Conservation (phyloP, 768 basidiomycete genomes). For the Mycena filopes region DNA sequence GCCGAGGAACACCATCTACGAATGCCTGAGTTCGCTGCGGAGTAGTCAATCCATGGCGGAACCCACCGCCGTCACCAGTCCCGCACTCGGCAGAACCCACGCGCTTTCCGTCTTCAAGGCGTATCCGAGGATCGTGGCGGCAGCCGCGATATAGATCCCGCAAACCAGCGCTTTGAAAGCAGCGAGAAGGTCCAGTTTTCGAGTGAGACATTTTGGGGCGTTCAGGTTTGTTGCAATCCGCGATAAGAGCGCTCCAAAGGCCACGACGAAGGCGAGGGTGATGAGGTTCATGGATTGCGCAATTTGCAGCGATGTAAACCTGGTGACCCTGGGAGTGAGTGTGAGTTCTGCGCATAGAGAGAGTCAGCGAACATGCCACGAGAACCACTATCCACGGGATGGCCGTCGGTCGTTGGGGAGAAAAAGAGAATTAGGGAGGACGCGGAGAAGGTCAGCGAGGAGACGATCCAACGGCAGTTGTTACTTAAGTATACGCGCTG, state of each 20-base stretch:
- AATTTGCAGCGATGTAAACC: too few relatives aligned
- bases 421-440: too few relatives aligned
- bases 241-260: neutral
- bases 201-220: neutral
- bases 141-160: neutral
- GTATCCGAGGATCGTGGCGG: neutral
- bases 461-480: too few relatives aligned
- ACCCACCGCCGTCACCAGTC: conserved; percentile 16
- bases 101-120: neutral
- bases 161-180: conserved; percentile 3
- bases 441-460: too few relatives aligned
- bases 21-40: neutral
- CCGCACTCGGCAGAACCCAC: neutral
- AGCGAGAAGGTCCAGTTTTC: neutral
- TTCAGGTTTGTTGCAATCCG: conserved; percentile 3
- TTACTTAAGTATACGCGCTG: too few relatives aligned
- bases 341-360: too few relatives aligned
- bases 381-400: too few relatives aligned
- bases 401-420: too few relatives aligned
- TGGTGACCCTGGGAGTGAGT: too few relatives aligned
- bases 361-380: too few relatives aligned
- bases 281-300: neutral
- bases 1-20: conserved; percentile 1
- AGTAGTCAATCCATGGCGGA: too few relatives aligned
- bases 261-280: neutral